Evolutionary conservation across 192 early-diverging fungal species (phyloP).

Genomic region (Coemansia biformis): DNA sequence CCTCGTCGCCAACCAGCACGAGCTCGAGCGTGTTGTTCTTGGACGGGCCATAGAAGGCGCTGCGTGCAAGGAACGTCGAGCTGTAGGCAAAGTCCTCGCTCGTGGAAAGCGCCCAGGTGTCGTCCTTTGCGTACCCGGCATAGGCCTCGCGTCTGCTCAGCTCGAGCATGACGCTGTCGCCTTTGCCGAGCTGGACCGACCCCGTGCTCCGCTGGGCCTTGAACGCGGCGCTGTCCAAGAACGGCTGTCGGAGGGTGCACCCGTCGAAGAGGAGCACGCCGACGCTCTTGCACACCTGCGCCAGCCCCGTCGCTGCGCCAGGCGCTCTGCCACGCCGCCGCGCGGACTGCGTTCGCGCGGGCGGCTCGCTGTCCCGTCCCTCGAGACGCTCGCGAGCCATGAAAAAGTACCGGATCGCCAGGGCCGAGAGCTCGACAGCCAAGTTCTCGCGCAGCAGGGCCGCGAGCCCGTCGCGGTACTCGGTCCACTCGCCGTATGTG

Average conservation of each 20-base stretch:
- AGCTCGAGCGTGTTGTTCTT: constrained; percentile 50
- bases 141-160: constrained; percentile 38
- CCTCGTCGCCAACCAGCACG: constrained; percentile 33
- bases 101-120: constrained; percentile 44
- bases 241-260: constrained; percentile 37
- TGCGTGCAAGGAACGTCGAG: constrained; percentile 37
- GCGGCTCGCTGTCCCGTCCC: neutral
- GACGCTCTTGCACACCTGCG: constrained; percentile 30
- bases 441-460: constrained; percentile 38
- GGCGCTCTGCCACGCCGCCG: neutral
- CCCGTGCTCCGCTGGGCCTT: constrained; percentile 19
- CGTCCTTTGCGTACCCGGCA: constrained; percentile 39
- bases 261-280: constrained; percentile 30
- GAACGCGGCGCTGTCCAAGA: constrained; percentile 29
- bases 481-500: constrained; percentile 12
- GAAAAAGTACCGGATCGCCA: constrained; percentile 46
- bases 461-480: constrained; percentile 16
- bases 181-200: constrained; percentile 15
- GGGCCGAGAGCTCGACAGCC: constrained; percentile 28
- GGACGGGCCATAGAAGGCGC: constrained; percentile 43
- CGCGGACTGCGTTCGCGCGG: neutral
- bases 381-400: constrained; percentile 38
- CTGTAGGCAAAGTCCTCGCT: constrained; percentile 27
- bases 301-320: constrained; percentile 3
- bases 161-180: constrained; percentile 34